Evolutionary conservation across 2,329 filamentous ascomycete genomes (phyloP), one percentile per base, ranked within the genome.

Genomic region (Phyllosticta ampelicida): DNA sequence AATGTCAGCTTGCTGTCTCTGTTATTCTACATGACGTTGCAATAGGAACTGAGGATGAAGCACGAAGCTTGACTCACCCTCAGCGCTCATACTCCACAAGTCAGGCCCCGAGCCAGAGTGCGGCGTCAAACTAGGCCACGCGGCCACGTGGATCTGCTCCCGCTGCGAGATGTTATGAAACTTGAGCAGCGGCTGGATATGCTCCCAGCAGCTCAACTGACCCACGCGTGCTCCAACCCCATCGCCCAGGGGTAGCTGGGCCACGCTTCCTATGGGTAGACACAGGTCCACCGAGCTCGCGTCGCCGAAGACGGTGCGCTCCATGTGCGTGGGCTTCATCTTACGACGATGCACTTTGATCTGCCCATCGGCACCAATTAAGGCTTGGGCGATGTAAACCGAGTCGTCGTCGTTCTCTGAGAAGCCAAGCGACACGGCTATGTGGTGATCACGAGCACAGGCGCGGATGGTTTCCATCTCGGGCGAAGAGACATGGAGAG

Each of bases 301-400:
- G 55, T 75, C 72, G 8, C 74, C 74, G 54, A 74, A 76, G n/a
- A 75, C 65, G 1, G 73, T 74, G 9, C 73, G 67, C 61, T 76
- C 74, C 72, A 75, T 73, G 56, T 76, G 73, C 8, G 73, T 75
- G 1, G 73, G 69, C 65, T 75, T 76, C 62, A 75, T 65, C 60
- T 76, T 75, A 5, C 73, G 64, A 9, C 73, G 64, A 55, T 67
- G 66, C 67, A 73, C 71, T 16, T 68, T 48, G 9, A 75, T 61
- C 5, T 65, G 60, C 1, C 74, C 74, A 5, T 62, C 54, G 0
- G 67, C 59, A 10, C 64, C 63, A 54, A 75, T 74, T 26, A 69
- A 64, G 23, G 67, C 69, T 63, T 75, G 73, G 0, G 69, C 62
- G 28, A 75, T 75, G 63, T 75, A 75, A 0, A 75, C 62, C 13